Evolutionary conservation across 2,329 filamentous ascomycete genomes (phyloP), one percentile per base, ranked within the genome.

Genomic region (Penicillium italicum): DNA sequence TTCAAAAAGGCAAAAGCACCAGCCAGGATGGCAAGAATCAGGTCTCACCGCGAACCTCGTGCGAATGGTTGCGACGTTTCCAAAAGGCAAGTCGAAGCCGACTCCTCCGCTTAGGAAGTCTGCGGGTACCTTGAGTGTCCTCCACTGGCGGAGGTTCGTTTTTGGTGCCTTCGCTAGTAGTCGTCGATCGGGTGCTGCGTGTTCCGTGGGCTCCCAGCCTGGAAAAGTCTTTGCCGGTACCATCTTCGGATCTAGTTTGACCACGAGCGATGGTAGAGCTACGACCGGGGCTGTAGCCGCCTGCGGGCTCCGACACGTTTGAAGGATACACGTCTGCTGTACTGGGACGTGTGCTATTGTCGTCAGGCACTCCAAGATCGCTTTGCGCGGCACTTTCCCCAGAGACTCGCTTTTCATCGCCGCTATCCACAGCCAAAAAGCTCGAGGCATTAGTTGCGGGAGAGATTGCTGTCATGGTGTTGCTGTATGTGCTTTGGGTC

Each of bases 371-470:
- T n/a, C 66, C 66, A 26, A 66, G 62, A 12, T 71, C 69, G 46
- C 69, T 70, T 45, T 65, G 63, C 20, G 59, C 60, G 14, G 68
- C 62, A 54, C 66, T 66, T 43, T 69, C 68, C 20, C 66, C 64
- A 22, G 62, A 58, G 33, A 61, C 50, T 2, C 66, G 67, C 45
- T 72, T 73, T 44, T 77, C 74, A 34, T 76, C 74, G 22, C 70
- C 64, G 45, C 74, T 76, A 43, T 77, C 74, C 28, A 71, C 69
- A 14, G 72, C 74, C 31, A 77, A 63, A 28, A 77, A 71, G 55
- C 76, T 77, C 33, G 75, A 76, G 18, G 74, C 75, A 55, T 77
- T 76, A n/a, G 76, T 77, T 11, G 71, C 69, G 1, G 73, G 74
- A 6, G 74, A 76, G 5, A 74, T 71, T 1, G 74, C 73, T 1